Conservation (phyloP, 2,329 filamentous ascomycete species). For the Colletotrichum sp. region DNA sequence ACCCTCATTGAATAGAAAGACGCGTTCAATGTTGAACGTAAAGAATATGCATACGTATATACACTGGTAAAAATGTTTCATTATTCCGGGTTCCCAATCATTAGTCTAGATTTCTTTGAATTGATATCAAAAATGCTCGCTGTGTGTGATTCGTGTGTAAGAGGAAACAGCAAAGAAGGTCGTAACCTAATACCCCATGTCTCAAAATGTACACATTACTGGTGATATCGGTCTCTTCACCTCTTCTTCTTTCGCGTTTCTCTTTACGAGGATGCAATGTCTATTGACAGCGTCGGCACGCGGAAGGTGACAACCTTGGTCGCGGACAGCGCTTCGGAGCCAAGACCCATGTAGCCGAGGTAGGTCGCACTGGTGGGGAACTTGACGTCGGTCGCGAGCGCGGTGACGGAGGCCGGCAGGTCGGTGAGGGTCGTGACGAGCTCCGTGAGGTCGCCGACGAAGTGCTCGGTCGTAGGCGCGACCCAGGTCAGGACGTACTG, state of each 20-base stretch:
- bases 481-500: constrained; percentile 59
- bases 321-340: constrained; percentile 53
- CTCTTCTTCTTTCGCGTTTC: neutral
- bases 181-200: neutral
- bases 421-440: constrained; percentile 46
- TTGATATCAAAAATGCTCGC: constrained; percentile 22
- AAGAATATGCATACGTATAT: neutral
- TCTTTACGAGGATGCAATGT: constrained; percentile 22
- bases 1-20: neutral
- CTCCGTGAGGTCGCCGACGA: constrained; percentile 51
- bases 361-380: constrained; percentile 48
- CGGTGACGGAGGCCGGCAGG: constrained; percentile 20
- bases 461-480: constrained; percentile 40
- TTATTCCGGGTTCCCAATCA: constrained; percentile 13
- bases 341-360: constrained; percentile 57
- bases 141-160: neutral
- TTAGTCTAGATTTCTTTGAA: constrained; percentile 9
- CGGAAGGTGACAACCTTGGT: constrained; percentile 52
- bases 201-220: constrained; percentile 14
- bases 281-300: constrained; percentile 43
- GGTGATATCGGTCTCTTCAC: neutral
- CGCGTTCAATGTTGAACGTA: neutral
- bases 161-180: neutral
- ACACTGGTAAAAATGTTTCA: constrained; percentile 2
- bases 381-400: constrained; percentile 23